A percentile compares a stretch with the other conserved stretches of the same genome.
Evolutionary conservation across 345 rosid species (phyloP).

Genomic region (Lepidium africanum): DNA sequence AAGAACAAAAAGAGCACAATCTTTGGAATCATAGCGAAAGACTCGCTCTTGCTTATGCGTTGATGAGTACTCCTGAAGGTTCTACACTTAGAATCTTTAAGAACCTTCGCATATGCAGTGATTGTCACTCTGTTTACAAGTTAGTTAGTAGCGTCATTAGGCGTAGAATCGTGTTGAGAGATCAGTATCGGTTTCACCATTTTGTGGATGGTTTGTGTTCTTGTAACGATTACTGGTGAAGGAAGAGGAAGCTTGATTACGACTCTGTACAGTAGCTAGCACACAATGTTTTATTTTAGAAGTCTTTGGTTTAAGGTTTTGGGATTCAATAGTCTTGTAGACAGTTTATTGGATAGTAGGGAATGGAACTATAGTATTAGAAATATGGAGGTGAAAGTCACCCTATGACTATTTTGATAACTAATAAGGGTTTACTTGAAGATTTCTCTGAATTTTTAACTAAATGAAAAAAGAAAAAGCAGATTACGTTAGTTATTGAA

Average conservation of each 20-base stretch:
- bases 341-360: not conserved
- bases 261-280: not conserved
- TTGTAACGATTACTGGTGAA: slow-evolving; percentile 77
- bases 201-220: slow-evolving; percentile 69
- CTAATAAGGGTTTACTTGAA: not conserved
- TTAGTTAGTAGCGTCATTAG: slow-evolving; percentile 43
- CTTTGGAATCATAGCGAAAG: slow-evolving; percentile 91
- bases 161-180: slow-evolving; percentile 56
- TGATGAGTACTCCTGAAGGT: slow-evolving; percentile 53
- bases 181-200: slow-evolving; percentile 84
- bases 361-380: not conserved
- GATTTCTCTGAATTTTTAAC: not conserved
- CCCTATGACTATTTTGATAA: not conserved
- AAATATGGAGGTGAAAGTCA: not conserved
- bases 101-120: slow-evolving; percentile 80
- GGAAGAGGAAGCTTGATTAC: not conserved
- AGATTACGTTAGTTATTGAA: slow-evolving; percentile 1
- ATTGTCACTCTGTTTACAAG: slow-evolving; percentile 83
- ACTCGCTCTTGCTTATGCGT: slow-evolving; percentile 73
- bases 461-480: not conserved
- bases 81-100: slow-evolving; percentile 61
- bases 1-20: slow-evolving; percentile 83
- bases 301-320: not conserved
- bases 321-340: not conserved
- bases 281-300: not conserved